A percentile compares a stretch with the other conserved stretches of the same genome.
Conservation (phyloP, 2,329 filamentous ascomycete genomes). For the Xylaria sp. region DNA sequence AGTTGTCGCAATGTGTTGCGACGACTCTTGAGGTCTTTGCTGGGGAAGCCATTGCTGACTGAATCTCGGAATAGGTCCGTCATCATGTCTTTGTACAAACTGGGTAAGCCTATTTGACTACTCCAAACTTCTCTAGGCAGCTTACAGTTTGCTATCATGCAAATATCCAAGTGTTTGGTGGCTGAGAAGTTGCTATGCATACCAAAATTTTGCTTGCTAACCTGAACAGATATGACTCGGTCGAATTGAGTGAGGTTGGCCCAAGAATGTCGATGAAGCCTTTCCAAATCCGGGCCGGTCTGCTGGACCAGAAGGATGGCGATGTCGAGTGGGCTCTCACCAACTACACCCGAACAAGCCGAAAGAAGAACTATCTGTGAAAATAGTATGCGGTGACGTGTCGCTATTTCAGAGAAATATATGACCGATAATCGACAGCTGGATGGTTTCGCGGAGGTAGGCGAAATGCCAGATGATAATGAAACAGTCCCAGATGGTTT, state of each 20-base stretch:
- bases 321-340: slow-evolving; percentile 96
- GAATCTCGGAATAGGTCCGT: slow-evolving; percentile 48
- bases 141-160: not conserved
- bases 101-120: slow-evolving; percentile 8
- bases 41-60: slow-evolving; percentile 1
- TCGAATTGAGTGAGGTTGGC: slow-evolving; percentile 84
- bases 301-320: slow-evolving; percentile 88
- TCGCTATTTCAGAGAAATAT: slow-evolving; percentile 19
- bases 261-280: slow-evolving; percentile 95
- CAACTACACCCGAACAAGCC: slow-evolving; percentile 87
- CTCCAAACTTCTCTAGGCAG: not conserved
- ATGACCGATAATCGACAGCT: slow-evolving; percentile 21
- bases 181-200: not conserved
- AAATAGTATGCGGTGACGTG: not conserved
- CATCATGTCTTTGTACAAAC: slow-evolving; percentile 94
- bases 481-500: slow-evolving; percentile 17
- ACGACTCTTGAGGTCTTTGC: not conserved
- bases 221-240: slow-evolving; percentile 60
- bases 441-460: slow-evolving; percentile 21
- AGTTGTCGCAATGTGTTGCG: not conserved
- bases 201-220: slow-evolving; percentile 35
- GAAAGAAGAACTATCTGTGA: slow-evolving; percentile 94
- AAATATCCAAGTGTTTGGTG: not conserved
- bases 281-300: slow-evolving; percentile 89
- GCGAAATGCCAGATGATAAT: slow-evolving; percentile 22